A percentile compares a stretch with the other conserved stretches of the same genome.
Evolutionary conservation across 768 basidiomycete genomes (phyloP).

Genomic region (Amanita muscaria): DNA sequence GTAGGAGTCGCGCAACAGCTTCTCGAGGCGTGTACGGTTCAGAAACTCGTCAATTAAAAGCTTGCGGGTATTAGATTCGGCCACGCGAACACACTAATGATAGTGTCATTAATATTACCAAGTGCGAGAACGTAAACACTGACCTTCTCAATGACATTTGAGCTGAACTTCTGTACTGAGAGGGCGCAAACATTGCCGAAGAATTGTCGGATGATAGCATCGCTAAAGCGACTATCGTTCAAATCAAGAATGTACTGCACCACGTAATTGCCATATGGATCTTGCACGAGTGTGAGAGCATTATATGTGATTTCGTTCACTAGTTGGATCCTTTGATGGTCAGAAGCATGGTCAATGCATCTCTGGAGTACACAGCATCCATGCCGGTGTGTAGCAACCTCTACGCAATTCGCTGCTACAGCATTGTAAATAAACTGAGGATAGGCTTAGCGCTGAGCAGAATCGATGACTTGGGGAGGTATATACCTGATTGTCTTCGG

Average conservation of each 20-base stretch:
- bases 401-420: conserved; percentile 96
- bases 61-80: conserved; percentile 91
- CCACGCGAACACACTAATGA: conserved; percentile 75
- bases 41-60: conserved; percentile 91
- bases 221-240: conserved; percentile 97
- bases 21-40: conserved; percentile 91
- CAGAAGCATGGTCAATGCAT: conserved; percentile 96
- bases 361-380: conserved; percentile 98
- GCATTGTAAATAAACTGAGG: conserved; percentile 99
- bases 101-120: conserved; percentile 1
- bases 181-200: conserved; percentile 95
- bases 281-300: conserved; percentile 94
- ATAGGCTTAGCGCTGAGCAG: conserved; percentile 1
- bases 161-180: conserved; percentile 98
- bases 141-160: conserved; percentile 97
- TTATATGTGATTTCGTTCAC: conserved; percentile 99
- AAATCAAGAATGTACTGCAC: conserved; percentile 98
- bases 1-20: conserved; percentile 91
- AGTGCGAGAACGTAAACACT: conserved; percentile 2
- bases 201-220: conserved; percentile 96
- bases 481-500: conserved; percentile 93
- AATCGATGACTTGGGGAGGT: neutral
- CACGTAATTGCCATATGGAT: conserved; percentile 92
- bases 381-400: conserved; percentile 96
- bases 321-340: conserved; percentile 88